phyloP scores from a whole-genome alignment of 352 stramenopile genomes.

The Globisporangium paroecandrum region DNA sequence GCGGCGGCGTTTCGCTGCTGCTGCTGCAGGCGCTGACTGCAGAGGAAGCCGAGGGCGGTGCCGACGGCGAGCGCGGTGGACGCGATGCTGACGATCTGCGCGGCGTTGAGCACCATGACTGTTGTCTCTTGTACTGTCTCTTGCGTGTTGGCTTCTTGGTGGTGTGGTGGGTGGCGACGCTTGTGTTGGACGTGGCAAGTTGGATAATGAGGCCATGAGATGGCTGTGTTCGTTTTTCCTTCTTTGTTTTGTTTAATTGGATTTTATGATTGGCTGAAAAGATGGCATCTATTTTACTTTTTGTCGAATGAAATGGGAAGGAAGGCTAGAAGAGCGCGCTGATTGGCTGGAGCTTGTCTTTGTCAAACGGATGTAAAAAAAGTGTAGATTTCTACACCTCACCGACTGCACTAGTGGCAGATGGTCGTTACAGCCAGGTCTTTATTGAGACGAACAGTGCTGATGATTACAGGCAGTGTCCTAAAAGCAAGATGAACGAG shows the following conservation, averaged over 20 bases:
- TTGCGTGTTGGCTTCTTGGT: background rate
- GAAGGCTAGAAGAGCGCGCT: background rate
- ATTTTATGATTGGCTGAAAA: background rate
- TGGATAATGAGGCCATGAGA: background rate
- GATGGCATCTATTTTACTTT: background rate
- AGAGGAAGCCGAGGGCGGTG: constrained; percentile 33
- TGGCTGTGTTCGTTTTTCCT: background rate
- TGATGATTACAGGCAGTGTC: no score
- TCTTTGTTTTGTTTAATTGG: background rate
- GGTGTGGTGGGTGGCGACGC: background rate
- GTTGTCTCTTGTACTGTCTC: background rate
- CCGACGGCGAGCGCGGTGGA: constrained; percentile 39
- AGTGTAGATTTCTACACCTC: background rate
- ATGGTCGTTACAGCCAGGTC: background rate
- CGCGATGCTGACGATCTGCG: constrained; percentile 39
- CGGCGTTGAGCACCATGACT: constrained; percentile 42
- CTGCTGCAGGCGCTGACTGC: constrained; percentile 12
- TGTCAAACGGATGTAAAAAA: background rate
- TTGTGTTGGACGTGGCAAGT: constrained; percentile 1
- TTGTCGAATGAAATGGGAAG: background rate
- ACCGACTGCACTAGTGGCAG: background rate
- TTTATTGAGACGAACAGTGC: no score
- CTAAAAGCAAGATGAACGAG: no score
- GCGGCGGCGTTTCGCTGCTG: no score
- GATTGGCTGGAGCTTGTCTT: constrained; percentile 3